Conservation (phyloP, 2,329 filamentous ascomycete genomes). For the Colletotrichum scovillei region DNA sequence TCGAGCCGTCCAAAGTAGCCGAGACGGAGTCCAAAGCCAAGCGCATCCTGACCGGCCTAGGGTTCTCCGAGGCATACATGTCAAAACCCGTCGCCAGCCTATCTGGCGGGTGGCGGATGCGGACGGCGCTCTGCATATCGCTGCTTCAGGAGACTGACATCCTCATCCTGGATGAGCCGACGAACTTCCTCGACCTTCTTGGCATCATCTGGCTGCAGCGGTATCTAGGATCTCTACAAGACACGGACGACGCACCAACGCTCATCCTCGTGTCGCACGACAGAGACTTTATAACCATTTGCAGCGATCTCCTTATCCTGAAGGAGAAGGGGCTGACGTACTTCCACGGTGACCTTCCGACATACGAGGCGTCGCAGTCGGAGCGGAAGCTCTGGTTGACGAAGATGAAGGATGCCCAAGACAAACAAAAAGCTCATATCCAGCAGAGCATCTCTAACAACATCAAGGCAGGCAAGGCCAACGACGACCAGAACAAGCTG, state of each 20-base stretch:
- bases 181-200: constrained; percentile 85
- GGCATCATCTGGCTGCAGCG: constrained; percentile 88
- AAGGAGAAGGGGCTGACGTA: constrained; percentile 77
- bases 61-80: constrained; percentile 74
- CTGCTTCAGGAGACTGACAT: constrained; percentile 81
- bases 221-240: constrained; percentile 70
- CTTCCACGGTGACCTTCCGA: constrained; percentile 79
- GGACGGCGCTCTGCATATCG: constrained; percentile 71
- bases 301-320: constrained; percentile 82
- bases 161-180: constrained; percentile 86
- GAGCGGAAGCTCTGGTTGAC: constrained; percentile 76
- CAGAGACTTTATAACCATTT: constrained; percentile 80
- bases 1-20: constrained; percentile 73
- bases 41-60: constrained; percentile 75
- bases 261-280: constrained; percentile 87
- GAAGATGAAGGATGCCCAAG: constrained; percentile 84
- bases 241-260: constrained; percentile 67
- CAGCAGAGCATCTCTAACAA: constrained; percentile 82
- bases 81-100: constrained; percentile 71
- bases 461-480: constrained; percentile 78
- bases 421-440: constrained; percentile 83
- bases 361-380: constrained; percentile 76
- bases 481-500: constrained; percentile 86
- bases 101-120: constrained; percentile 83
- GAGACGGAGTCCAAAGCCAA: constrained; percentile 75